Conservation (phyloP, 116 monocot genomes). For the Papilionanthe hybrid region DNA sequence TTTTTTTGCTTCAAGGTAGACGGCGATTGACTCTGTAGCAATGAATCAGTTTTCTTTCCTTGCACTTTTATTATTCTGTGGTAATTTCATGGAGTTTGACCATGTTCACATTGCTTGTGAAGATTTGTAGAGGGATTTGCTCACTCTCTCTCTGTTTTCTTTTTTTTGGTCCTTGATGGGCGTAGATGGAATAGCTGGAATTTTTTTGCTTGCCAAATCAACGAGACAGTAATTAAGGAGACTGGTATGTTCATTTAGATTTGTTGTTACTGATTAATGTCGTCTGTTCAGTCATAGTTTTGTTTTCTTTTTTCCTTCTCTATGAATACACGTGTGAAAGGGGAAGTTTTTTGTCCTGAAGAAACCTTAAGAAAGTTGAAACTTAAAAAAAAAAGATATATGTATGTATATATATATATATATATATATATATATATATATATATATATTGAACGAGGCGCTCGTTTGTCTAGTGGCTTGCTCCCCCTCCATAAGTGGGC, state of each 20-base stretch:
- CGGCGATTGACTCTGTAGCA: neutral
- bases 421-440: too few relatives aligned
- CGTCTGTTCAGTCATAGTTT: neutral
- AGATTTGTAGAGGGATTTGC: neutral
- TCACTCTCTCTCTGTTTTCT: too few relatives aligned
- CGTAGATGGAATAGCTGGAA: conserved; percentile 88
- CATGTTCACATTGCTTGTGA: neutral
- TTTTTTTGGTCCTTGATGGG: neutral
- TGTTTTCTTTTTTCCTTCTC: neutral
- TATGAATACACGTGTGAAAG: neutral
- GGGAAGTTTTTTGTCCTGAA: too few relatives aligned
- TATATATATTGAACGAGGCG: too few relatives aligned
- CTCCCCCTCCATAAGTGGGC: too few relatives aligned
- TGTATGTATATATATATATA: too few relatives aligned
- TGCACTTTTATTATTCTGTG: neutral
- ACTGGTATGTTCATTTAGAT: conserved; percentile 33
- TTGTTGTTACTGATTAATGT: neutral
- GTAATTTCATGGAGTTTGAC: neutral
- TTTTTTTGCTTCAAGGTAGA: too few relatives aligned
- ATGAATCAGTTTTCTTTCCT: neutral
- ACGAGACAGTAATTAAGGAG: conserved; percentile 62
- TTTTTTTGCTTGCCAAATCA: conserved; percentile 76
- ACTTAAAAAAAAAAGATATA: too few relatives aligned
- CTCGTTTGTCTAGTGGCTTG: too few relatives aligned
- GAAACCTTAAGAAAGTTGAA: too few relatives aligned